phyloP scores from a whole-genome alignment of 2,329 filamentous ascomycete genomes.

The Stachybotrys chlorohalonatus region DNA sequence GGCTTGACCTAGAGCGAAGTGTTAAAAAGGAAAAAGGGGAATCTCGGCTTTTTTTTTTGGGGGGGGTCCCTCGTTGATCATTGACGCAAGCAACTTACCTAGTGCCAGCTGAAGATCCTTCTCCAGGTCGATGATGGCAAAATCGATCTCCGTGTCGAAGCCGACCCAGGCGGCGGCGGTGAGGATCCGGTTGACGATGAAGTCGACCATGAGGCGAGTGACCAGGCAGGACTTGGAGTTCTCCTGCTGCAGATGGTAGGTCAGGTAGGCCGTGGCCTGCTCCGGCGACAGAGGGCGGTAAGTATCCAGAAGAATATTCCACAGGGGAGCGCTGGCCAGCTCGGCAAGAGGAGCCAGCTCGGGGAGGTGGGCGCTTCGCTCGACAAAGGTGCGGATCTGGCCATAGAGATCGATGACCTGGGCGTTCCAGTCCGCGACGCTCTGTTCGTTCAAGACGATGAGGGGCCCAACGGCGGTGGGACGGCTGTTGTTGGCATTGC shows the following conservation, averaged over 20 bases:
- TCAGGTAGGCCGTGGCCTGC: slow-evolving; percentile 30
- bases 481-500: background rate
- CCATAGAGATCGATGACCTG: slow-evolving; percentile 27
- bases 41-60: too few relatives aligned
- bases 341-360: slow-evolving; percentile 17
- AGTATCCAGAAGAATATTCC: slow-evolving; percentile 25
- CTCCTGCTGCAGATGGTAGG: slow-evolving; percentile 28
- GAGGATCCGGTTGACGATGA: slow-evolving; percentile 32
- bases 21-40: background rate
- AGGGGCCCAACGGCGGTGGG: slow-evolving; percentile 13
- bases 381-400: slow-evolving; percentile 25
- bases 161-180: slow-evolving; percentile 28
- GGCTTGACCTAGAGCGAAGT: slow-evolving; percentile 18
- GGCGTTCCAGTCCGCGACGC: slow-evolving; percentile 23
- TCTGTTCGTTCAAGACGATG: slow-evolving; percentile 25
- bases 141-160: slow-evolving; percentile 23
- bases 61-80: too few relatives aligned
- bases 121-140: slow-evolving; percentile 24
- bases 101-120: slow-evolving; percentile 24
- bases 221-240: slow-evolving; percentile 33
- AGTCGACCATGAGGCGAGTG: slow-evolving; percentile 31
- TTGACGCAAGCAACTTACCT: slow-evolving; percentile 13
- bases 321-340: slow-evolving; percentile 20
- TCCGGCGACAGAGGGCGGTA: slow-evolving; percentile 27
- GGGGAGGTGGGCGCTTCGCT: slow-evolving; percentile 21